phyloP scores from a whole-genome alignment of 345 rosid species.

The Populus tremula region DNA sequence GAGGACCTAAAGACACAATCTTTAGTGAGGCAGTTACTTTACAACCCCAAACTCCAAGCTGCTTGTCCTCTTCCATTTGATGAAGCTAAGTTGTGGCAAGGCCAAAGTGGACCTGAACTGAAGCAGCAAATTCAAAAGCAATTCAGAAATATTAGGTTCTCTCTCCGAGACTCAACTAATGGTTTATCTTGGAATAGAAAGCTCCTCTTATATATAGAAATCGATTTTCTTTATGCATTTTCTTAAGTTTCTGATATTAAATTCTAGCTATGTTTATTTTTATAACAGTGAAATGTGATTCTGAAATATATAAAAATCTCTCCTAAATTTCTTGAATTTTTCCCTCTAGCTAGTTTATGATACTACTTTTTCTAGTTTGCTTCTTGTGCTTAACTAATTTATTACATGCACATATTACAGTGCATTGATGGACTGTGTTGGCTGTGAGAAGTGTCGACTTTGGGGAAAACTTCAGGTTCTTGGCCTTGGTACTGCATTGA shows the following conservation, averaged over 20 bases:
- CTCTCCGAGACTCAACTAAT: background rate
- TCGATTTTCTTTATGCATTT: background rate
- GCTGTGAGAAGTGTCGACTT: constrained; percentile 95
- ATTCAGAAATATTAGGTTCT: constrained; percentile 87
- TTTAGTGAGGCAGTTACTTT: constrained; percentile 62
- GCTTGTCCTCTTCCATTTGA: constrained; percentile 97
- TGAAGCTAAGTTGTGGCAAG: constrained; percentile 96
- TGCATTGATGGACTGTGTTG: constrained; percentile 67
- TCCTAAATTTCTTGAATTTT: background rate
- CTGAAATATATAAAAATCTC: background rate
- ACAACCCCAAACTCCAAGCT: constrained; percentile 68
- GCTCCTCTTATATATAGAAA: background rate
- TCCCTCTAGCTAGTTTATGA: background rate
- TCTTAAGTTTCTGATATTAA: background rate
- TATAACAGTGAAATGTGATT: background rate
- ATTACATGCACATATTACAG: constrained; percentile 41
- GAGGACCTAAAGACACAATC: constrained; percentile 87
- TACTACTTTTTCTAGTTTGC: background rate
- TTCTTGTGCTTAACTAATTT: background rate
- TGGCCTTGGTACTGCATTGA: background rate
- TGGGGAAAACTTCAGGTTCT: constrained; percentile 38
- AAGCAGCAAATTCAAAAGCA: constrained; percentile 77
- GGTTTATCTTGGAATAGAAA: background rate
- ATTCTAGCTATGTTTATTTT: too few species aligned
- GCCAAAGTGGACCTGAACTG: constrained; percentile 90